Conservation (phyloP, 192 early-diverging fungal genomes). For the Backusella macrospora region DNA sequence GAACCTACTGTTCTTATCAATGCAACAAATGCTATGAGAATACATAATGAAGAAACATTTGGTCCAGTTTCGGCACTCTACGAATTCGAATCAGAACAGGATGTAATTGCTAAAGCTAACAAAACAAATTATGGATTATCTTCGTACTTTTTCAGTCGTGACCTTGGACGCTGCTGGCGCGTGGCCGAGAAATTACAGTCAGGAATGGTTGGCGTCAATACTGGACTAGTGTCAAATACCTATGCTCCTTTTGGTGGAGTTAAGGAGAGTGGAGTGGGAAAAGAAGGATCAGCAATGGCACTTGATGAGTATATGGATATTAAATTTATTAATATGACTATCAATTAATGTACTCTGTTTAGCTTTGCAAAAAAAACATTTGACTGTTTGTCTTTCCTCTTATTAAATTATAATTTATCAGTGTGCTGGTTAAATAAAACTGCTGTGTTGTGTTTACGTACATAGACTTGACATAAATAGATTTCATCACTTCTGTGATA, state of each 20-base stretch:
- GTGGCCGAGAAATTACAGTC: slow-evolving; percentile 81
- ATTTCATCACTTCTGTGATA: no score
- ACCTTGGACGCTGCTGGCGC: slow-evolving; percentile 73
- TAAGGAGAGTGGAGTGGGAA: slow-evolving; percentile 71
- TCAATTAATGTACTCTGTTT: background rate
- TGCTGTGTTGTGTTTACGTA: no score
- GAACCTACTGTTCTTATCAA: slow-evolving; percentile 79
- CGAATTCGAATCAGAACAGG: slow-evolving; percentile 75
- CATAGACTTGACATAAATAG: no score
- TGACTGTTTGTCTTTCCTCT: background rate
- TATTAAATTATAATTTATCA: no score
- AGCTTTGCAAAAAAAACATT: background rate
- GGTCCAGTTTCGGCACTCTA: slow-evolving; percentile 85
- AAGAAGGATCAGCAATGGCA: slow-evolving; percentile 63
- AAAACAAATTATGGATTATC: slow-evolving; percentile 73
- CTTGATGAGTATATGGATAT: slow-evolving; percentile 69
- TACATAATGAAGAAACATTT: slow-evolving; percentile 85
- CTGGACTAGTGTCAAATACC: slow-evolving; percentile 54
- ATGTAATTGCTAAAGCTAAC: slow-evolving; percentile 79
- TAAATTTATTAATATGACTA: slow-evolving; percentile 65
- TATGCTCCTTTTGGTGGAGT: slow-evolving; percentile 77
- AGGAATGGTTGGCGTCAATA: slow-evolving; percentile 93
- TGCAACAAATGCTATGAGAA: slow-evolving; percentile 68
- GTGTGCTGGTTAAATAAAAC: no score
- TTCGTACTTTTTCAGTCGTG: slow-evolving; percentile 80